Base-by-base conservation (phyloP, 1,284 basidiomycete species). In the Cryptococcus floricola region DNA sequence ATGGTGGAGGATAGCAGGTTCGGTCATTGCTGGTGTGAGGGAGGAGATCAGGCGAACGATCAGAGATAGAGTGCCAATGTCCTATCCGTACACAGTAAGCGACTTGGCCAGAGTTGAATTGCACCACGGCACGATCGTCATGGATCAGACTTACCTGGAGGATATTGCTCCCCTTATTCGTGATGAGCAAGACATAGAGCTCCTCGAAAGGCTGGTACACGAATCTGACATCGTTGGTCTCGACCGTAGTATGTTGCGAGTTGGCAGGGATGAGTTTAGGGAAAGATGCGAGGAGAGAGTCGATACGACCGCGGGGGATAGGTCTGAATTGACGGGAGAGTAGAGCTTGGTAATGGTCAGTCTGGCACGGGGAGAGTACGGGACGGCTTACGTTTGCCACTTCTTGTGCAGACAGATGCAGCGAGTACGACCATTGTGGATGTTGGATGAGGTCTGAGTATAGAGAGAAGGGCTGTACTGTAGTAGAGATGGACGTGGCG, bases 181-280 rank as follows among this genome's bases (percentile, higher is more conserved):
- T 98, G 79, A 98, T 95, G 64, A 98, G 83, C 64, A 98, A 84
- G 64, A 98, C 95, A 77, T 97, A 98, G 49, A 98, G 85, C 73
- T 99, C 95, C 76, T 98, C 96, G 50, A 99, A 84, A 0, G 95
- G 95, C 71, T 97, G 93, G 77, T 98, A 99, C 66, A 99, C 95
- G 75, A 94, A 99, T 66, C 96, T 90, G 54, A 95, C 92, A 76
- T 93, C 89, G 49, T 85, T 76, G 0, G 89, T 94, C 79, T 96
- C 92, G 64, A 96, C 88, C 13, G 92, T 92, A 9, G 96, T 99
- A 78, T 98, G 96, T 78, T 98, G 95, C 16, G 90, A 93, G 70
- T 92, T 92, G 59, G 87, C 84, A n/a, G 91, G 92, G 66, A 99
- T 95, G 66, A 98, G 86, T 77, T 97, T 98, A 10, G 95, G 93